These are phyloP conservation scores for Hordeum pubiflorum DNA, from an alignment of 202 grass and related monocot genomes.

Conservation along the genomic window DNA sequence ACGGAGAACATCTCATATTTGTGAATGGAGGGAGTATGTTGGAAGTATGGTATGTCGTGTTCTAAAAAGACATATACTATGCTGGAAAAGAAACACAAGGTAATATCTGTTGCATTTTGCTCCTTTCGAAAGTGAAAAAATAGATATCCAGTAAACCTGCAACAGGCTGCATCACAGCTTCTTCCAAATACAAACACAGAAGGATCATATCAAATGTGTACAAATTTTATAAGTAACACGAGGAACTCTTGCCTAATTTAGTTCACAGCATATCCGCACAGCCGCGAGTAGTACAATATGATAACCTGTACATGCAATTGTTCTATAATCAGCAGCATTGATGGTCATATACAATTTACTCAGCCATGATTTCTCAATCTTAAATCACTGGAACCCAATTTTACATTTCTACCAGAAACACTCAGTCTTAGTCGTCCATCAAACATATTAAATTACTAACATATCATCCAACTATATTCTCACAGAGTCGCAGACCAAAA, in stretches of 20 bases:
- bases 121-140: neutral
- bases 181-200: slow-evolving; percentile 15
- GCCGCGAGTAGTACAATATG: neutral
- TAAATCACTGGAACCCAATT: neutral
- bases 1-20: too few species aligned
- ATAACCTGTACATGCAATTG: neutral
- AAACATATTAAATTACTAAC: neutral
- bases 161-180: neutral
- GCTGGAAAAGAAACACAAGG: neutral
- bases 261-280: neutral
- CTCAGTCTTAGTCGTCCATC: neutral
- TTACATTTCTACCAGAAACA: neutral
- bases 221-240: neutral
- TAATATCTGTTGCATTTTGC: neutral
- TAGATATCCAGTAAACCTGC: neutral
- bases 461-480: neutral
- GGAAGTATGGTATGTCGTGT: neutral
- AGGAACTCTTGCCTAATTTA: neutral
- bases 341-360: slow-evolving; percentile 11
- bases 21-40: neutral
- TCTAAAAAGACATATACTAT: neutral
- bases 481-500: neutral
- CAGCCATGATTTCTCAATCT: neutral
- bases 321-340: neutral
- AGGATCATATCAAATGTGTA: neutral